Percentiles rank a stretch among this genome's conserved stretches.
Evolutionary conservation across 2,329 filamentous ascomycete species (phyloP).

Genomic region (Penicillium hesseltinei): DNA sequence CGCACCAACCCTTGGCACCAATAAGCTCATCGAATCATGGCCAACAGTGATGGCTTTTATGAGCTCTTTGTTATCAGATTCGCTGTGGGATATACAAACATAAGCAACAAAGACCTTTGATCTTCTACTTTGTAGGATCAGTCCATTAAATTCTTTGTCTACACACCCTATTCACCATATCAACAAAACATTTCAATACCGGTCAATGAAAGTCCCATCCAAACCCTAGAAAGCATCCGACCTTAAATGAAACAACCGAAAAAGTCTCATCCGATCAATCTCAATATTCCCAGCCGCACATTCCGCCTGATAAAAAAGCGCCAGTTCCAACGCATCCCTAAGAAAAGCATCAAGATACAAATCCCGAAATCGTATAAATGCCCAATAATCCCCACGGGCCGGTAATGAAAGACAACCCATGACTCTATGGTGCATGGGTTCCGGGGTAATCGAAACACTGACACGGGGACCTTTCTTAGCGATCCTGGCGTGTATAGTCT

Average conservation of each 20-base stretch:
- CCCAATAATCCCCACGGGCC: neutral
- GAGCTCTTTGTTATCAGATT: neutral
- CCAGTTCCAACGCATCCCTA: neutral
- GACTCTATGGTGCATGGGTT: conserved; percentile 1
- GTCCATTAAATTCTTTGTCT: neutral
- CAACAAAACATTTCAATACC: neutral
- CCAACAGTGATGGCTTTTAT: rapidly evolving
- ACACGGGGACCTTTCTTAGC: neutral
- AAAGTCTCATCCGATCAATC: neutral
- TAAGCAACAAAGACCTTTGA: neutral
- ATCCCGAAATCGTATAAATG: neutral
- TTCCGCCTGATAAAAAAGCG: neutral
- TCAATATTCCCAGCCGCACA: neutral
- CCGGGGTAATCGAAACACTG: neutral
- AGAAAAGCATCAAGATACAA: neutral
- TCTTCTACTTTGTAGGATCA: neutral
- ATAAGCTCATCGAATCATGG: neutral
- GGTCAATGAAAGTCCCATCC: neutral
- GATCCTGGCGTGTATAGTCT: neutral
- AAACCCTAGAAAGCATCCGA: neutral
- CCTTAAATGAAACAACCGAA: neutral
- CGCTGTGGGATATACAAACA: neutral
- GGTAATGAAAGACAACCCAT: neutral
- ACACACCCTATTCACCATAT: neutral
- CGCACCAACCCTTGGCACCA: neutral